Conservation (phyloP, 129 eudicot species). For the Chrysanthemum makinoi region DNA sequence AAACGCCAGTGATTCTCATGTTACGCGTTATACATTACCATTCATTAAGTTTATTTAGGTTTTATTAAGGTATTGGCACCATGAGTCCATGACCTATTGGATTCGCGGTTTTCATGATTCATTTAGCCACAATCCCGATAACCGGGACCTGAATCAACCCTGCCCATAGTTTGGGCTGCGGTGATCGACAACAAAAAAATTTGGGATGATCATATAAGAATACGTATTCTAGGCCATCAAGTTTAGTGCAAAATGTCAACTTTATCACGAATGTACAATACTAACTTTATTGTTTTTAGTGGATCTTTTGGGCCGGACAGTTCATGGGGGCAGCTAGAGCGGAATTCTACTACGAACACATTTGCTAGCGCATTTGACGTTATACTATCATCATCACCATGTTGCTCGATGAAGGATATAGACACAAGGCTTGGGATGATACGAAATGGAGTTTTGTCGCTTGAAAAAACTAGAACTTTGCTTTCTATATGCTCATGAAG, state of each 20-base stretch:
- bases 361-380: constrained; percentile 48
- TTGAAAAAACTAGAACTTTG: no score
- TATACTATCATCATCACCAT: constrained; percentile 22
- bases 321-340: constrained; percentile 62
- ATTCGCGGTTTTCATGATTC: constrained; percentile 73
- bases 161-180: constrained; percentile 69
- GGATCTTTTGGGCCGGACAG: constrained; percentile 74
- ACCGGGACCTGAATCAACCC: constrained; percentile 74
- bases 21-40: constrained; percentile 31
- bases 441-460: no score
- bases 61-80: constrained; percentile 57
- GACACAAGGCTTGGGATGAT: no score
- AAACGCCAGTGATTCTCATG: constrained; percentile 61
- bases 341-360: constrained; percentile 51
- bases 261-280: background rate
- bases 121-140: constrained; percentile 70
- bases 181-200: constrained; percentile 43
- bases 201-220: constrained; percentile 59
- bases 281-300: constrained; percentile 30
- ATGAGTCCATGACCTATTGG: constrained; percentile 71
- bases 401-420: no score
- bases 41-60: constrained; percentile 29
- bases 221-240: background rate
- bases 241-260: background rate
- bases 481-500: no score